Base-by-base conservation (phyloP, 2,329 filamentous ascomycete genomes). In the Botrytis fabae region DNA sequence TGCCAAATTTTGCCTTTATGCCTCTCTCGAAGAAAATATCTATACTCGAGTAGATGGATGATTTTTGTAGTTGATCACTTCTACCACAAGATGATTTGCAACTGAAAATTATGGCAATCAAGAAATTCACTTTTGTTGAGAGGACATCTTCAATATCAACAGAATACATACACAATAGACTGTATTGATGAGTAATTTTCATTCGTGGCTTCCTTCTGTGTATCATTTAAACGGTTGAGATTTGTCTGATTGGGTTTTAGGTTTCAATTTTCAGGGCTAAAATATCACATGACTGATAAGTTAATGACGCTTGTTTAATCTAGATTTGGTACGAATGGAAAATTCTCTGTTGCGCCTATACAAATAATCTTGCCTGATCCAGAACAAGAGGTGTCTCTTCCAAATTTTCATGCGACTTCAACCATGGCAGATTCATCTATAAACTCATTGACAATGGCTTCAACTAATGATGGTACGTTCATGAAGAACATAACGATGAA, bases 191-290 rank as follows among this genome's bases (percentile, higher is more conserved):
- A 44, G 44, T 63, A 63, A 28, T 70, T 48, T 60, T 70, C 42
- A 14, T 20, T 61, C 54, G 48, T 32, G 40, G 14, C 54, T 62
- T 46, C 61, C 42, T 0, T 64, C 61, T 71, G 69, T 71, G 60
- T 65, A 71, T n/a, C n/a, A 65, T 38, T 22, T 25, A n/a, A 38
- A 71, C 46, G 69, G 60, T 57, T 48, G 69, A 61, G 69, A 46
- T 44, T 71, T 62, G 35, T 65, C 28, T 71, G 60, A 71, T 71
- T 65, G 69, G 60, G 60, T 71, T 54, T 54, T 54, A 54, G 51
- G 51, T 54, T 28, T 71, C 61, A 51, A 65, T 57, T 25, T 32
- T 65, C 69, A 71, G 69, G 69, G 69, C 69, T 72, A 72, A 48
- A 68, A 20, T 79, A 54, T 20, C 63, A 46, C 51, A 71, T 46